Conservation (phyloP, 2,329 filamentous ascomycete species). For the Penicillium polonicum region DNA sequence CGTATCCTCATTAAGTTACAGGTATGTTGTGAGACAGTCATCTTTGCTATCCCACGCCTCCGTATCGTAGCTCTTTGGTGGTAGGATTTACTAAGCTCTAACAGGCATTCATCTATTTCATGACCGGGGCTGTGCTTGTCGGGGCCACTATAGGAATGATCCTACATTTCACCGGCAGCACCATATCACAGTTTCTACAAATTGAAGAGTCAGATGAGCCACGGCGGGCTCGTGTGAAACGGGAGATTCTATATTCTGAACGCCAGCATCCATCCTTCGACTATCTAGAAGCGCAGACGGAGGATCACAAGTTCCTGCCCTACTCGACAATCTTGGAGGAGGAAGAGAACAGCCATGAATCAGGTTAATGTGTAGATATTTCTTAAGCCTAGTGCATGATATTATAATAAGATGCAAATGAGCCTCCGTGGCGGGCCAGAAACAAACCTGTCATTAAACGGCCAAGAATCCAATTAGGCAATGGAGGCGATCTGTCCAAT, state of each 20-base stretch:
- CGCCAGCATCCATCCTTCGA: constrained; percentile 12
- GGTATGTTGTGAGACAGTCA: constrained; percentile 39
- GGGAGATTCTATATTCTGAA: not conserved
- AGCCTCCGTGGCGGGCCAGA: not conserved
- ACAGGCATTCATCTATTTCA: constrained; percentile 21
- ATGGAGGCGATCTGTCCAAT: not conserved
- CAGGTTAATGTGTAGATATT: constrained; percentile 4
- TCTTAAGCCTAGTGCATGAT: not conserved
- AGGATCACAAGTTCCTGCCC: constrained; percentile 16
- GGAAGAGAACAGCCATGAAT: constrained; percentile 29
- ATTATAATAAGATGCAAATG: not conserved
- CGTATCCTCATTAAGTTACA: constrained; percentile 55
- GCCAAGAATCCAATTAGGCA: not conserved
- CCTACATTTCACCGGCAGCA: constrained; percentile 57
- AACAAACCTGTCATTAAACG: not conserved
- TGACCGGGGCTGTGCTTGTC: constrained; percentile 59
- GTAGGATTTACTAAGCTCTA: not conserved
- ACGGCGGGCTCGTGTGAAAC: not conserved
- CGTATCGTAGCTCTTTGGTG: not conserved
- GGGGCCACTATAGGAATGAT: constrained; percentile 64
- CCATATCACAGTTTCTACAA: constrained; percentile 52
- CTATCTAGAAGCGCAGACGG: constrained; percentile 17
- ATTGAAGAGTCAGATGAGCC: constrained; percentile 22
- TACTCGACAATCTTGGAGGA: constrained; percentile 34
- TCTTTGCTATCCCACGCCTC: not conserved